Base-by-base conservation (phyloP, 2,329 filamentous ascomycete genomes). In the Fusarium albidum region DNA sequence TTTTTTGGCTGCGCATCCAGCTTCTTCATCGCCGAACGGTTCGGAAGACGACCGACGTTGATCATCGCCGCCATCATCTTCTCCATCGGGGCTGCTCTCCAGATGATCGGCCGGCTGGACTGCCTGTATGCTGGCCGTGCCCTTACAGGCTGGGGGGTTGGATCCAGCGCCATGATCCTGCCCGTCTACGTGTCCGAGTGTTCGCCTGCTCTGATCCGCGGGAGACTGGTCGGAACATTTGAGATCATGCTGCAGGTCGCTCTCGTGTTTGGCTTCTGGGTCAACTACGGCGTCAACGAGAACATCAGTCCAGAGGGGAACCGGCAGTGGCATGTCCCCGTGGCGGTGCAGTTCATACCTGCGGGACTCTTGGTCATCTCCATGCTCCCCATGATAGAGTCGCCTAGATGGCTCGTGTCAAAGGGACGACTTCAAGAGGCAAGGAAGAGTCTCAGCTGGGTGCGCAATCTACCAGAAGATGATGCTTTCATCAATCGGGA, bases 281-380 rank as follows among this genome's bases (percentile, higher is more conserved):
- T 14, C 45, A 67, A 67, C 47, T 69, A 66, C 25, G 52, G 52
- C 17, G 47, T 55, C 4, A 18, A 39, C n/a, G 49, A 54, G 34
- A 63, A 65, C n/a, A 55, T 63, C 21, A 33, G 47, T 12, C 32
- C 44, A 8, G 28, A 50, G 9, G 40, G 42, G 1, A 53, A 57
- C 27, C 55, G 38, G 35, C 70, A 76, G 57, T 79, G 77, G 77
- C 69, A 73, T 29, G 74, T 79, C 53, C 75, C 77, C 5, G 68
- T 78, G 11, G 74, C 66, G n/a, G 41, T 52, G 3, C 47, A 55
- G 31, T 47, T 55, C n/a, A 14, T 55, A 15, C 52, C 52, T 5
- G 73, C 71, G 0, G 42, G 70, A 1, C 46, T 77, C 2, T 68
- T 78, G 9, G 57, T 77, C 45, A n/a, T n/a, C n/a, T n/a, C n/a